Conservation (phyloP, 164 flowering plant species). For the Vitis rupestris region DNA sequence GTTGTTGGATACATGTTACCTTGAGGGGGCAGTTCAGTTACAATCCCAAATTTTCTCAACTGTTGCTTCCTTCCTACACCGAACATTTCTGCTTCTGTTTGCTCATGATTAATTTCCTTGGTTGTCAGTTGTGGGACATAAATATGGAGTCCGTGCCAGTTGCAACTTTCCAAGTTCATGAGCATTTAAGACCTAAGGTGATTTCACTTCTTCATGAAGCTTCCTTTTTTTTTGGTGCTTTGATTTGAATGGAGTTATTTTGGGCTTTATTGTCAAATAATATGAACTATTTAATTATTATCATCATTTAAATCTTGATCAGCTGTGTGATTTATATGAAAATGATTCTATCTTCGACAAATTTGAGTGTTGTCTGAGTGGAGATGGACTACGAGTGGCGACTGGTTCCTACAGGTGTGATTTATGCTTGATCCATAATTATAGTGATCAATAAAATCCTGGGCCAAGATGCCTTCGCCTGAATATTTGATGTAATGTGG, state of each 20-base stretch:
- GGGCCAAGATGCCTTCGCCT: neutral
- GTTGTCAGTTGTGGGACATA: slow-evolving; percentile 89
- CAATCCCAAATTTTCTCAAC: no score
- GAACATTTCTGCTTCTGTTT: no score
- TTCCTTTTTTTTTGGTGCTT: neutral
- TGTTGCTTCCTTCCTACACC: no score
- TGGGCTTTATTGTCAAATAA: neutral
- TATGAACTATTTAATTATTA: no score
- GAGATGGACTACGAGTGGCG: slow-evolving; percentile 86
- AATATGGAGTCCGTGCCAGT: slow-evolving; percentile 99
- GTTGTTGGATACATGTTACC: no score
- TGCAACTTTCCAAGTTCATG: slow-evolving; percentile 94
- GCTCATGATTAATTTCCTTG: slow-evolving; percentile 6
- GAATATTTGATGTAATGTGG: neutral
- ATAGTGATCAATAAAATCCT: neutral
- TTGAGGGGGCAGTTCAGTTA: no score
- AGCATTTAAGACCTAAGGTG: slow-evolving; percentile 92
- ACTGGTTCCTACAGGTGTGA: slow-evolving; percentile 95
- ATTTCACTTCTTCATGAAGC: neutral
- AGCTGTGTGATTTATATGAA: slow-evolving; percentile 96
- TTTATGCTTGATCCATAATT: neutral
- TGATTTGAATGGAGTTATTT: neutral
- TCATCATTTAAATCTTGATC: slow-evolving; percentile 11
- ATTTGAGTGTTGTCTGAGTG: slow-evolving; percentile 96
- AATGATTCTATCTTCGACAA: slow-evolving; percentile 98